phyloP scores from a whole-genome alignment of 2,329 filamentous ascomycete genomes.

The Beauveria sp. region DNA sequence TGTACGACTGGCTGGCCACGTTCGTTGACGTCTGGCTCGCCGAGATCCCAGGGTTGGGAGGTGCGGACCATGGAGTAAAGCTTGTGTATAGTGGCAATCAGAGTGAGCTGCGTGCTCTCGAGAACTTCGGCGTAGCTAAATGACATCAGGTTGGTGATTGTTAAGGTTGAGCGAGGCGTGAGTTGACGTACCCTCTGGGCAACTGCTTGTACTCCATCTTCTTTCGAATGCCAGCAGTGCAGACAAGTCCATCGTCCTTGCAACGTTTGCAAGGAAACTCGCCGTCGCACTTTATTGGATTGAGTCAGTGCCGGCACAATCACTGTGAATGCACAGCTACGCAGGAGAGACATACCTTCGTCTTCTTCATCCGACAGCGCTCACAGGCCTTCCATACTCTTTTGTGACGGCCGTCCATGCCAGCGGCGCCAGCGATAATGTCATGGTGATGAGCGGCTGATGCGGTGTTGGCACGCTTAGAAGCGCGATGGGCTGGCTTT shows the following conservation, averaged over 20 bases:
- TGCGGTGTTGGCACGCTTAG: slow-evolving; percentile 39
- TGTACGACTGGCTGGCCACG: slow-evolving; percentile 56
- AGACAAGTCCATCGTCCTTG: slow-evolving; percentile 57
- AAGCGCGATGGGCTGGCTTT: slow-evolving; percentile 43
- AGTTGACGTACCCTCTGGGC: slow-evolving; percentile 45
- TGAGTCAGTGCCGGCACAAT: neutral
- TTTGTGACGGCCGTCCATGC: slow-evolving; percentile 52
- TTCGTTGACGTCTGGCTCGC: slow-evolving; percentile 57
- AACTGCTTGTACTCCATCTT: slow-evolving; percentile 64
- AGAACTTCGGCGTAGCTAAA: slow-evolving; percentile 55
- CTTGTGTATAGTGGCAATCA: slow-evolving; percentile 58
- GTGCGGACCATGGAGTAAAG: slow-evolving; percentile 57
- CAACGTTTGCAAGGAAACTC: slow-evolving; percentile 60
- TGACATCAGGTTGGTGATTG: neutral
- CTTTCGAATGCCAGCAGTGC: slow-evolving; percentile 55
- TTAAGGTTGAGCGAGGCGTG: neutral
- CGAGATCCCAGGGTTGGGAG: slow-evolving; percentile 51
- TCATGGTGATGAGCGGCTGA: slow-evolving; percentile 31
- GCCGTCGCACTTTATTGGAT: slow-evolving; percentile 47
- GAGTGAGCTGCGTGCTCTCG: slow-evolving; percentile 57
- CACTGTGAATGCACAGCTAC: neutral
- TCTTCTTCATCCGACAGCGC: slow-evolving; percentile 62
- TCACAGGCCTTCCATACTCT: slow-evolving; percentile 61
- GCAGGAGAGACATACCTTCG: slow-evolving; percentile 41
- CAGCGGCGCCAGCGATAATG: slow-evolving; percentile 24